Percentiles rank a stretch among this genome's conserved stretches.
Evolutionary conservation across 495 filamentous ascomycete species (phyloP).

Genomic region (Cladorrhinum samala): DNA sequence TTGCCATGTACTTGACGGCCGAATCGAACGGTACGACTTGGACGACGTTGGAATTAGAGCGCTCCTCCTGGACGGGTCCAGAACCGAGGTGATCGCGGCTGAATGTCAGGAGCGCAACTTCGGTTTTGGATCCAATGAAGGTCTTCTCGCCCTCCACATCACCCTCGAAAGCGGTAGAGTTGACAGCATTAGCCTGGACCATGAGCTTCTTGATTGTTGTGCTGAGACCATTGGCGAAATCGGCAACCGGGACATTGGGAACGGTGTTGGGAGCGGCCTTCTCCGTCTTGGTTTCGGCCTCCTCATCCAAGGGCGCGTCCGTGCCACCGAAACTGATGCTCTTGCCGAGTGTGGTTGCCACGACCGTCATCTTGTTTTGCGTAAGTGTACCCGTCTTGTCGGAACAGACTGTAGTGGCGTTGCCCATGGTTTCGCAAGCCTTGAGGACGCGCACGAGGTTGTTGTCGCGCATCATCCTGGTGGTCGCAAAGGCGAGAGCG

Average conservation of each 20-base stretch:
- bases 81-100: constrained; percentile 69
- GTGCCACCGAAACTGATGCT: constrained; percentile 56
- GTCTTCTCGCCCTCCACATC: constrained; percentile 66
- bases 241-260: constrained; percentile 28
- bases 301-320: constrained; percentile 26
- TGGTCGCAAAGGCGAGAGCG: constrained; percentile 93
- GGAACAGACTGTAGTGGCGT: constrained; percentile 91
- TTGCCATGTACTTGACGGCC: constrained; percentile 80
- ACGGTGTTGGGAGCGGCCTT: constrained; percentile 28
- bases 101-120: constrained; percentile 72
- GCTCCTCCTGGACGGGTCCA: constrained; percentile 59
- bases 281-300: constrained; percentile 4
- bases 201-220: constrained; percentile 55
- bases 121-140: constrained; percentile 86
- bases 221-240: constrained; percentile 44
- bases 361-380: constrained; percentile 86
- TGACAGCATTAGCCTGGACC: constrained; percentile 68
- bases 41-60: constrained; percentile 61
- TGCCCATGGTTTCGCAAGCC: constrained; percentile 97
- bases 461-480: constrained; percentile 90
- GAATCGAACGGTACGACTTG: constrained; percentile 86
- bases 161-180: constrained; percentile 86
- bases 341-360: constrained; percentile 69
- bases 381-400: constrained; percentile 97
- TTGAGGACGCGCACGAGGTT: constrained; percentile 85